phyloP scores from a whole-genome alignment of 352 stramenopile genomes.

The Aphanomyces stellatus region DNA sequence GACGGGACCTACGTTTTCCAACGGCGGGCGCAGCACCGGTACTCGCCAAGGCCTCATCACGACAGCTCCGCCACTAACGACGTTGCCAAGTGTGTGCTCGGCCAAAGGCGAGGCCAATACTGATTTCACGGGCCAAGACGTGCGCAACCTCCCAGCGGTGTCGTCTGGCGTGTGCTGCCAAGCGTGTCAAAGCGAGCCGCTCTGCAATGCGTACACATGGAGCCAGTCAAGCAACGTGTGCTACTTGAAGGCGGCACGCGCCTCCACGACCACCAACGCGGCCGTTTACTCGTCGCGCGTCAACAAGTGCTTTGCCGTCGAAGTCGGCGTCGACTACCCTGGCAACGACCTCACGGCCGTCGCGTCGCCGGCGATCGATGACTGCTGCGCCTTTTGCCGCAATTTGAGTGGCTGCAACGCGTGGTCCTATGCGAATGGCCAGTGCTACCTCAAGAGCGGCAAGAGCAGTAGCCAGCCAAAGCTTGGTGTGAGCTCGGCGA shows the following conservation, averaged over 20 bases:
- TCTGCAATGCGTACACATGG: not conserved
- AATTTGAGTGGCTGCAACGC: not conserved
- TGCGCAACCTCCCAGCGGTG: not conserved
- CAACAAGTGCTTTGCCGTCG: not conserved
- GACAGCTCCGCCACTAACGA: too few species aligned
- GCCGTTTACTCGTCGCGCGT: not conserved
- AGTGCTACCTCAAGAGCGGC: not conserved
- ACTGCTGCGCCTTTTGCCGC: constrained; percentile 1
- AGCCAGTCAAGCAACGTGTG: not conserved
- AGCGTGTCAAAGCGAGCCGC: not conserved
- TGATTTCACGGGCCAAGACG: constrained; percentile 11
- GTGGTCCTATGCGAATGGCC: not conserved
- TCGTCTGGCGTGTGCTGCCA: not conserved
- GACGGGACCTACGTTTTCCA: too few species aligned
- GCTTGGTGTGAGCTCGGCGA: not conserved
- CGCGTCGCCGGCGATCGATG: not conserved
- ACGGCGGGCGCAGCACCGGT: too few species aligned
- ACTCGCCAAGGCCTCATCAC: too few species aligned
- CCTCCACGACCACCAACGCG: not conserved
- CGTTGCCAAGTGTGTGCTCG: constrained; percentile 6
- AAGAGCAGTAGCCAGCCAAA: not conserved
- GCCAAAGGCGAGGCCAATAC: constrained; percentile 1
- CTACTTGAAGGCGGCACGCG: not conserved
- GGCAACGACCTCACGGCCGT: constrained; percentile 3
- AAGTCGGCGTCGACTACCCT: constrained; percentile 1